Evolutionary conservation across 768 basidiomycete species (phyloP).

Genomic region (Calocybe gangraenosa): DNA sequence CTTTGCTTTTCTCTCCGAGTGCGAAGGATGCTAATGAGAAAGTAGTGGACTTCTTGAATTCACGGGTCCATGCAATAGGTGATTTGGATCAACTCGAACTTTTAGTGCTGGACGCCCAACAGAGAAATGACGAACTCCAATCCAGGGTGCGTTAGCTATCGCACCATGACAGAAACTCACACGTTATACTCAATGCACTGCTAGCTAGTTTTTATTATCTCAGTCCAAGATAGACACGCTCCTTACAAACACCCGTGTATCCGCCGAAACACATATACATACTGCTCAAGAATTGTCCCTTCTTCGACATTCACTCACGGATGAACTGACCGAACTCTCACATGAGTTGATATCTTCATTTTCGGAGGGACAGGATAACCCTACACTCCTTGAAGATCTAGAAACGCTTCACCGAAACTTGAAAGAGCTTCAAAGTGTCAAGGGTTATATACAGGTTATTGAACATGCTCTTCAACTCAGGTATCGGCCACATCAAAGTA

Average conservation of each 20-base stretch:
- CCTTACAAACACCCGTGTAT: conserved; percentile 42
- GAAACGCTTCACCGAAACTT: conserved; percentile 75
- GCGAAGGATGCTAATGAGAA: conserved; percentile 28
- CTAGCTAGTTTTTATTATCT: conserved; percentile 59
- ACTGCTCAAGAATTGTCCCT: conserved; percentile 72
- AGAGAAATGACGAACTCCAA: conserved; percentile 35
- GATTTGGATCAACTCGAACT: conserved; percentile 47
- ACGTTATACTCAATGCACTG: conserved; percentile 36
- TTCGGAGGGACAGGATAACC: conserved; percentile 38
- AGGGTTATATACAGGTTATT: conserved; percentile 71
- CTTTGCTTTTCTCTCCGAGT: conserved; percentile 47
- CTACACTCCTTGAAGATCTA: conserved; percentile 78
- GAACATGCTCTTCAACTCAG: conserved; percentile 68
- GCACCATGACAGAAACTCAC: conserved; percentile 12
- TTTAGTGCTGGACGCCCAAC: conserved; percentile 38
- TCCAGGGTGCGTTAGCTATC: conserved; percentile 36
- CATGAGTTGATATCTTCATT: conserved; percentile 58
- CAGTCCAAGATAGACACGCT: conserved; percentile 41
- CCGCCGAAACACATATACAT: conserved; percentile 46
- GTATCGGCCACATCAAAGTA: too few species aligned
- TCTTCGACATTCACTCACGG: conserved; percentile 71
- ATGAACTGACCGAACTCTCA: conserved; percentile 69
- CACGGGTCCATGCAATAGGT: conserved; percentile 41
- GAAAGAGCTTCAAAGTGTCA: conserved; percentile 72
- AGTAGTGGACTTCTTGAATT: conserved; percentile 37